These are phyloP conservation scores for Kalaharituber pfeilii DNA, from an alignment of 2,329 filamentous ascomycete genomes.

Conservation along the genomic window DNA sequence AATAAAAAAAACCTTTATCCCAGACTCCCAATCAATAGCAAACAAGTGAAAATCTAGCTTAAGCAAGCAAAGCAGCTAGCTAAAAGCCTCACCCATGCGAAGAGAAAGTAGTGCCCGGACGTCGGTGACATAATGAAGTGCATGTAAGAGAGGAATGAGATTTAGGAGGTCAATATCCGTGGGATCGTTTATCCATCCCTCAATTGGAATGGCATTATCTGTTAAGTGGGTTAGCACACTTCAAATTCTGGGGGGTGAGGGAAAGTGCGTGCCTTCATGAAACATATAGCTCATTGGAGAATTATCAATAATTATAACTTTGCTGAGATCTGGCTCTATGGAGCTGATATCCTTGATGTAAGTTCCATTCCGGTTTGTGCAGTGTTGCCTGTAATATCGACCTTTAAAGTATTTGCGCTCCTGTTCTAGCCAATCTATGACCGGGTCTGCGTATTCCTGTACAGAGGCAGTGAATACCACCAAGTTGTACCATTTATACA, in stretches of 20 bases:
- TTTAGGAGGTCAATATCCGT: conserved; percentile 92
- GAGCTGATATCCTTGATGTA: conserved; percentile 97
- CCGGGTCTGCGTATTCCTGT: conserved; percentile 94
- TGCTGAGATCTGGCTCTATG: conserved; percentile 90
- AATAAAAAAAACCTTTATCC: neutral
- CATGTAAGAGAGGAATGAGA: conserved; percentile 79
- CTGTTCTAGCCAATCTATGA: conserved; percentile 95
- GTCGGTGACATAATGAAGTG: conserved; percentile 89
- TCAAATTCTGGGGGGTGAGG: conserved; percentile 4
- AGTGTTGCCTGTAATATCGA: conserved; percentile 91
- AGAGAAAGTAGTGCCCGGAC: conserved; percentile 79
- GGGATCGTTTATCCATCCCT: conserved; percentile 97
- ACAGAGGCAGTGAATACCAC: conserved; percentile 95
- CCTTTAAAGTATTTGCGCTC: conserved; percentile 93
- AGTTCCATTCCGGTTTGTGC: conserved; percentile 82
- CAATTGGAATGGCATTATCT: conserved; percentile 98
- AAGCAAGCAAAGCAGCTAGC: neutral
- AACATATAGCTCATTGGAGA: conserved; percentile 97
- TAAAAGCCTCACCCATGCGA: conserved; percentile 52
- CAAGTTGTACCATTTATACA: conserved; percentile 96
- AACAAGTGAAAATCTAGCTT: neutral
- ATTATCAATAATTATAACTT: conserved; percentile 98
- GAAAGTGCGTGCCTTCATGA: conserved; percentile 57
- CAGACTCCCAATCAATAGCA: neutral
- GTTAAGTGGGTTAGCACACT: conserved; percentile 7